These are phyloP conservation scores for Clathrus columnatus DNA, from an alignment of 768 basidiomycete genomes.

Conservation along the genomic window DNA sequence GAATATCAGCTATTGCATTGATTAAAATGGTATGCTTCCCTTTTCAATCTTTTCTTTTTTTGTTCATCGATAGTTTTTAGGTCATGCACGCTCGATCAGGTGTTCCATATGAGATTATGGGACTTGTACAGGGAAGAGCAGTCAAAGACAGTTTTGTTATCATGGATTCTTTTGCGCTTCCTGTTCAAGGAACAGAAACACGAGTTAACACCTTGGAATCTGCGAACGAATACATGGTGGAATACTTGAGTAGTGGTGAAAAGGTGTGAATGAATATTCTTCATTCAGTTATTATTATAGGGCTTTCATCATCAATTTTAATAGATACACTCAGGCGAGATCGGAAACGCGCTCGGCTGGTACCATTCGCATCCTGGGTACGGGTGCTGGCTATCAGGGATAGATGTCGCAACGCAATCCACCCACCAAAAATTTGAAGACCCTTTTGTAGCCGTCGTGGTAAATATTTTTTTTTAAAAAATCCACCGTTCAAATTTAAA, in stretches of 20 bases:
- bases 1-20: slow-evolving; percentile 89
- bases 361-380: slow-evolving; percentile 99
- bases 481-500: background rate
- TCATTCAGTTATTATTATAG: background rate
- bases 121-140: slow-evolving; percentile 96
- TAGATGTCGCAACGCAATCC: slow-evolving; percentile 95
- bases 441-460: slow-evolving; percentile 95
- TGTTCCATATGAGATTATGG: slow-evolving; percentile 98
- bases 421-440: slow-evolving; percentile 93
- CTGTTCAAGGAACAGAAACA: slow-evolving; percentile 97
- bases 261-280: slow-evolving; percentile 40
- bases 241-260: slow-evolving; percentile 75
- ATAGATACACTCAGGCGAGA: slow-evolving; percentile 41
- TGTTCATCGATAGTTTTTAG: slow-evolving; percentile 34
- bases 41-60: slow-evolving; percentile 4
- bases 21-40: slow-evolving; percentile 74
- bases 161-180: slow-evolving; percentile 95
- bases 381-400: slow-evolving; percentile 98
- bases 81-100: slow-evolving; percentile 97
- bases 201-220: slow-evolving; percentile 94
- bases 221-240: slow-evolving; percentile 98
- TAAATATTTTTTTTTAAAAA: slow-evolving; percentile 31
- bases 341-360: slow-evolving; percentile 91
- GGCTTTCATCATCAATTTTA: slow-evolving; percentile 19
- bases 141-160: slow-evolving; percentile 70